These are phyloP conservation scores for Hydnomerulius pinastri DNA, from an alignment of 768 basidiomycete genomes.

Conservation along the genomic window DNA sequence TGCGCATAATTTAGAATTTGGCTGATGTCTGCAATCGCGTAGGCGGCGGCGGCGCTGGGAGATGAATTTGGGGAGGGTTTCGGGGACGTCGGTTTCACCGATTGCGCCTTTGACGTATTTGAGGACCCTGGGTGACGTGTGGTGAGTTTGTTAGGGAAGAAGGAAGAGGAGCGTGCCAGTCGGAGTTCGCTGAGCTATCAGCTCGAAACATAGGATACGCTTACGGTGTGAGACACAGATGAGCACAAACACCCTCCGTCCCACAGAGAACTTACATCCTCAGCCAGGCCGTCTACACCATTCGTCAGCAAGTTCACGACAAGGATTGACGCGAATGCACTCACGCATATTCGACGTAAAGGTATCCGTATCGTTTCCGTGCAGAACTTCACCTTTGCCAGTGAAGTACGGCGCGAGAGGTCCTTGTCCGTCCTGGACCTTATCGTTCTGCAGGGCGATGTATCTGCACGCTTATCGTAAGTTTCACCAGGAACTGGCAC, in stretches of 20 bases:
- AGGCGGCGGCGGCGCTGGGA: slow-evolving; percentile 88
- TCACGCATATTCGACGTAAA: slow-evolving; percentile 94
- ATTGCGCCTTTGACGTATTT: slow-evolving; percentile 95
- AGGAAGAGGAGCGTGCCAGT: slow-evolving; percentile 53
- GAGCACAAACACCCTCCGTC: background rate
- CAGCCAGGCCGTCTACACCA: slow-evolving; percentile 83
- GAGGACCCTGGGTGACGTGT: slow-evolving; percentile 66
- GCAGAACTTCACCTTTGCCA: slow-evolving; percentile 85
- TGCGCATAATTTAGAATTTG: slow-evolving; percentile 37
- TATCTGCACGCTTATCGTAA: slow-evolving; percentile 46
- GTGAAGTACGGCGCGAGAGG: slow-evolving; percentile 93
- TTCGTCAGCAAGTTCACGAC: slow-evolving; percentile 10
- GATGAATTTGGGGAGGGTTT: slow-evolving; percentile 91
- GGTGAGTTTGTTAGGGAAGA: background rate
- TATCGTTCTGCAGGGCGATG: slow-evolving; percentile 83
- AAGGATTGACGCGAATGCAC: slow-evolving; percentile 24
- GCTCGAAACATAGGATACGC: slow-evolving; percentile 83
- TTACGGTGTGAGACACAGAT: slow-evolving; percentile 36
- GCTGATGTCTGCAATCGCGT: slow-evolving; percentile 78
- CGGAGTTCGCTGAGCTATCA: slow-evolving; percentile 74
- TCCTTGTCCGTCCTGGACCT: slow-evolving; percentile 70
- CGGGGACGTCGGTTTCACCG: slow-evolving; percentile 94
- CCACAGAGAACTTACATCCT: slow-evolving; percentile 60
- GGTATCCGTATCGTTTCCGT: slow-evolving; percentile 80
- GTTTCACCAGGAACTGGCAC: too few relatives aligned